Conservation (phyloP, 2,329 filamentous ascomycete species). For the Albifimbria verrucaria region DNA sequence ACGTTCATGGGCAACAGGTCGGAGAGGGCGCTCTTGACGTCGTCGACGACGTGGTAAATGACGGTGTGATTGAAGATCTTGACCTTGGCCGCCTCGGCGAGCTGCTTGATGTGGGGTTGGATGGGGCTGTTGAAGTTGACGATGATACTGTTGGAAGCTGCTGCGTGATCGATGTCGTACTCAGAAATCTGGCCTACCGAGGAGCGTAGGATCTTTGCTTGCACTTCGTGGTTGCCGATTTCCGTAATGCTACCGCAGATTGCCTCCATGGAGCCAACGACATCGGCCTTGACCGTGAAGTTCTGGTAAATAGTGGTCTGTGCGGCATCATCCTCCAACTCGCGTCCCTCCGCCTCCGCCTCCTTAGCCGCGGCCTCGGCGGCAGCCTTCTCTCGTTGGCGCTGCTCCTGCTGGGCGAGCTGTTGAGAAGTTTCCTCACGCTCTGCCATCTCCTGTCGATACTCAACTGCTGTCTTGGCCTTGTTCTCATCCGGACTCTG, state of each 20-base stretch:
- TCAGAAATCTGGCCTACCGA: constrained; percentile 76
- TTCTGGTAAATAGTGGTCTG: constrained; percentile 57
- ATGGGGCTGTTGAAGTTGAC: constrained; percentile 82
- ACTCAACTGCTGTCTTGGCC: constrained; percentile 74
- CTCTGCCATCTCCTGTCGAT: constrained; percentile 69
- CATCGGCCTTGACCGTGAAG: constrained; percentile 89
- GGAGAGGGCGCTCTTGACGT: constrained; percentile 65
- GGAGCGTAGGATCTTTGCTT: constrained; percentile 71
- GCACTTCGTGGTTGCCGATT: constrained; percentile 82
- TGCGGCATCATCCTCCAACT: constrained; percentile 34
- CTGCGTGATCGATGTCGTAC: constrained; percentile 86
- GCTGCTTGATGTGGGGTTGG: constrained; percentile 62
- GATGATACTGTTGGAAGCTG: constrained; percentile 70
- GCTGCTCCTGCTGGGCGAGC: constrained; percentile 69
- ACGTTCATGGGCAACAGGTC: constrained; percentile 66
- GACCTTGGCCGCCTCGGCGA: constrained; percentile 71
- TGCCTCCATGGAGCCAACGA: constrained; percentile 90
- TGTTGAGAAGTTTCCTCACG: constrained; percentile 73
- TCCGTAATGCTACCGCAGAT: constrained; percentile 73
- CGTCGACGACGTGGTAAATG: constrained; percentile 77
- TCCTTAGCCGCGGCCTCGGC: constrained; percentile 32
- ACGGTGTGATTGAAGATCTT: constrained; percentile 80
- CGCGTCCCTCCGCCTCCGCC: constrained; percentile 31
- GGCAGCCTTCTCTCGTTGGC: constrained; percentile 53
- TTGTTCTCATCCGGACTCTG: constrained; percentile 76